Percentiles rank a stretch among this genome's conserved stretches.
Evolutionary conservation across 2,329 filamentous ascomycete species (phyloP).

Genomic region (Aspergillus nomiae): DNA sequence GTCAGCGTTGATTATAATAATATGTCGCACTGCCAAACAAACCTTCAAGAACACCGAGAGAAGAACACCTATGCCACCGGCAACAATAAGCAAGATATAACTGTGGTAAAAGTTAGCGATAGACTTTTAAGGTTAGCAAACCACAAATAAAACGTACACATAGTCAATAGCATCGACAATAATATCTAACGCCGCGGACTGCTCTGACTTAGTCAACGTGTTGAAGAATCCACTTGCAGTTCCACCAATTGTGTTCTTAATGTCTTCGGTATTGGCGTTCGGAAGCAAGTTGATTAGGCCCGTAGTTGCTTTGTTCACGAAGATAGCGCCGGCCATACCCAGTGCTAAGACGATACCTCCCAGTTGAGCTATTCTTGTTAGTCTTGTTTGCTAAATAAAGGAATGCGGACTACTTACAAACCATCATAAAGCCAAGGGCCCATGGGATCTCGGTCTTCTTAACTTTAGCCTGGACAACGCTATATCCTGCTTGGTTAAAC

Average conservation of each 20-base stretch:
- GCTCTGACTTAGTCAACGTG: neutral
- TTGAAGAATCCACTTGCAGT: neutral
- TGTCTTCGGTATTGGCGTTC: neutral
- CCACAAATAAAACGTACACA: no score
- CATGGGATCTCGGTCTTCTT: neutral
- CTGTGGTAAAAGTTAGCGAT: no score
- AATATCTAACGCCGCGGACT: neutral
- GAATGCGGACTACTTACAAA: slow-evolving; percentile 4
- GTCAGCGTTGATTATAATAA: neutral
- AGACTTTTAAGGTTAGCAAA: no score
- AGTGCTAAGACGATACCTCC: slow-evolving; percentile 14
- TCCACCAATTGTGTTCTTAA: neutral
- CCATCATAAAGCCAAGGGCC: slow-evolving; percentile 11
- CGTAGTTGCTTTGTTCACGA: slow-evolving; percentile 14
- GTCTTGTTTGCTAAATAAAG: no score
- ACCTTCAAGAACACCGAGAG: no score
- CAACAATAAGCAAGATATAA: no score
- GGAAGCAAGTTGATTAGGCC: slow-evolving; percentile 15
- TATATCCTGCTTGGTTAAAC: slow-evolving; percentile 11
- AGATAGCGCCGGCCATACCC: slow-evolving; percentile 15
- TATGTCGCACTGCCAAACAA: no score
- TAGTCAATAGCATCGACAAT: neutral
- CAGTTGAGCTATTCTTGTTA: slow-evolving; percentile 7
- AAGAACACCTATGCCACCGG: no score
- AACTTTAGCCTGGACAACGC: slow-evolving; percentile 9